These are phyloP conservation scores for Claviceps humidiphila DNA, from an alignment of 2,329 filamentous ascomycete species.

Conservation along the genomic window DNA sequence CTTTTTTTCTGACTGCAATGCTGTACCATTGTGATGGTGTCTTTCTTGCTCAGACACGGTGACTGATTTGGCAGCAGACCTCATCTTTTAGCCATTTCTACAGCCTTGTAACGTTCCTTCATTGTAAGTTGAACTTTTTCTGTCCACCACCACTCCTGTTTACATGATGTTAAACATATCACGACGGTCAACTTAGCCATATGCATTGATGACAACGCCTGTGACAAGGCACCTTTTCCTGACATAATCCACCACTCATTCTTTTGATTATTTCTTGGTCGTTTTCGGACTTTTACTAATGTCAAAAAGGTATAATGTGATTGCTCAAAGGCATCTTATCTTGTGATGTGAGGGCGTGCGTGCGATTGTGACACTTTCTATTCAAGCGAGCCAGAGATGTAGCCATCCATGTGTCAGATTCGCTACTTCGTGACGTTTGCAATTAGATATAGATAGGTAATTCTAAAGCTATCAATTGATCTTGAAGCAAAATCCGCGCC, in stretches of 20 bases:
- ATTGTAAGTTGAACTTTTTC: constrained; percentile 15
- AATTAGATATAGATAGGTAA: no score
- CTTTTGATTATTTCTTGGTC: background rate
- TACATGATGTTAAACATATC: constrained; percentile 31
- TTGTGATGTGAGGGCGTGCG: background rate
- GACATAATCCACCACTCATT: constrained; percentile 7
- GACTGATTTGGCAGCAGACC: background rate
- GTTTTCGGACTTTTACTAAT: constrained; percentile 3
- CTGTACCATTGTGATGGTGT: constrained; percentile 5
- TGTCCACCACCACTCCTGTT: constrained; percentile 1
- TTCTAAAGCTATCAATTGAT: no score
- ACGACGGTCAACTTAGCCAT: constrained; percentile 37
- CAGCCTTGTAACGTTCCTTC: background rate
- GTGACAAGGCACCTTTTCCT: constrained; percentile 29
- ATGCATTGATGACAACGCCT: constrained; percentile 33
- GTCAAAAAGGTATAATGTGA: background rate
- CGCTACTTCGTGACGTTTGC: no score
- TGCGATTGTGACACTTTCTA: no score
- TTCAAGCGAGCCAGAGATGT: no score
- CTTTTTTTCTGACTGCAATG: constrained; percentile 10
- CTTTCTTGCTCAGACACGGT: constrained; percentile 2
- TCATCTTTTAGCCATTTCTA: background rate
- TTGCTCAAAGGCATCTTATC: background rate
- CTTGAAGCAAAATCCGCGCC: no score
- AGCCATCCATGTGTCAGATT: no score